A percentile compares a stretch with the other conserved stretches of the same genome.
Conservation (phyloP, 2,329 filamentous ascomycete species). For the Penicillium glabrum region DNA sequence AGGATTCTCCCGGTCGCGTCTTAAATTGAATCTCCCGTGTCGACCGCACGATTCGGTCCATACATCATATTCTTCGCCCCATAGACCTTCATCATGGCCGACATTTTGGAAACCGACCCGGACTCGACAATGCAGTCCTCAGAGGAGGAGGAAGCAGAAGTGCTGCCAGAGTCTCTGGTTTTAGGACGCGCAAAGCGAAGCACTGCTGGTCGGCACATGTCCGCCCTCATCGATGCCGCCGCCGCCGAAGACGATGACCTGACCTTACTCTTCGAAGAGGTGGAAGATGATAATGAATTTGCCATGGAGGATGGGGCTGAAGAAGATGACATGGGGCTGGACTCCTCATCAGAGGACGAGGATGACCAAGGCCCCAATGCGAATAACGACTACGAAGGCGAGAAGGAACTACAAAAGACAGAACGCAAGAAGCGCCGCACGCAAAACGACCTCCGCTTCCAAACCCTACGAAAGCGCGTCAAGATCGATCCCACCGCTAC, state of each 20-base stretch:
- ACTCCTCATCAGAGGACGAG: slow-evolving; percentile 80
- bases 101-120: slow-evolving; percentile 29
- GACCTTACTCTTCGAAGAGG: slow-evolving; percentile 66
- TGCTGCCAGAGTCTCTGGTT: slow-evolving; percentile 33
- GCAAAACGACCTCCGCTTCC: slow-evolving; percentile 66
- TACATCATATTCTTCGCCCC: not conserved
- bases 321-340: slow-evolving; percentile 71
- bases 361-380: slow-evolving; percentile 66
- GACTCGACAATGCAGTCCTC: slow-evolving; percentile 28
- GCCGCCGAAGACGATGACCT: slow-evolving; percentile 60
- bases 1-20: not conserved
- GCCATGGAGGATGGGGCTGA: slow-evolving; percentile 41
- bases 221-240: slow-evolving; percentile 72
- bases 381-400: slow-evolving; percentile 71
- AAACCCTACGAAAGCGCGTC: slow-evolving; percentile 66
- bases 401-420: slow-evolving; percentile 78
- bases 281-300: slow-evolving; percentile 54
- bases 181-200: slow-evolving; percentile 66
- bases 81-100: slow-evolving; percentile 11
- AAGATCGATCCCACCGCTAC: slow-evolving; percentile 62
- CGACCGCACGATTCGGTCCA: not conserved
- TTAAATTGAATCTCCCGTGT: slow-evolving; percentile 1
- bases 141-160: slow-evolving; percentile 19
- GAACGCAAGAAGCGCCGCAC: slow-evolving; percentile 81
- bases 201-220: slow-evolving; percentile 82